Evolutionary conservation across 257 asterid genomes (phyloP).

Genomic region (Capsicum chinense): DNA sequence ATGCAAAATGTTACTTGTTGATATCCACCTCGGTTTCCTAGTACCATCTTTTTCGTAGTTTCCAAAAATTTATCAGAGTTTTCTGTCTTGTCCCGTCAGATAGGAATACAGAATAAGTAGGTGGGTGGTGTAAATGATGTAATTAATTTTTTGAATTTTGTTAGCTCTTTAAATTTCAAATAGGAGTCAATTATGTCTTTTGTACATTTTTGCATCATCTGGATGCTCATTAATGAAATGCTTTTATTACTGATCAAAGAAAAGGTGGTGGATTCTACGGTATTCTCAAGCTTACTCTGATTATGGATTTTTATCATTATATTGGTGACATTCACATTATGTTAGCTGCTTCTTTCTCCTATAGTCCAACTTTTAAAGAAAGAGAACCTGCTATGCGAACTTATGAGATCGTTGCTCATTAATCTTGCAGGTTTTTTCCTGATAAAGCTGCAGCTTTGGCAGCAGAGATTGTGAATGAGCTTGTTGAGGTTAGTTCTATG

Average conservation of each 20-base stretch:
- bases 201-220: neutral
- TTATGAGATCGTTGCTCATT: conserved; percentile 6
- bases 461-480: conserved; percentile 56
- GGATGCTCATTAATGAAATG: conserved; percentile 7
- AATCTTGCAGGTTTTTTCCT: conserved; percentile 67
- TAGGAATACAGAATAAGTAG: conserved; percentile 13
- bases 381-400: neutral
- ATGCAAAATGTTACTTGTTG: neutral
- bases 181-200: neutral
- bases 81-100: neutral
- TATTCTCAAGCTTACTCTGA: neutral
- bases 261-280: neutral
- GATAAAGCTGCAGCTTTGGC: conserved; percentile 77
- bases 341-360: conserved; percentile 10
- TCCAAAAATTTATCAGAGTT: neutral
- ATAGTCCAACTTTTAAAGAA: neutral
- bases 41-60: neutral
- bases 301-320: neutral
- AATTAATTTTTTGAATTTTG: neutral
- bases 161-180: neutral
- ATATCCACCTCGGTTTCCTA: neutral
- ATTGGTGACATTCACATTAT: neutral
- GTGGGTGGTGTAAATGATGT: neutral
- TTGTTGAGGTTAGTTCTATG: conserved; percentile 58
- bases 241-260: neutral